A percentile compares a stretch with the other conserved stretches of the same genome.
phyloP scores from a whole-genome alignment of 208 protist species.

The Trichomonas gallinae region DNA sequence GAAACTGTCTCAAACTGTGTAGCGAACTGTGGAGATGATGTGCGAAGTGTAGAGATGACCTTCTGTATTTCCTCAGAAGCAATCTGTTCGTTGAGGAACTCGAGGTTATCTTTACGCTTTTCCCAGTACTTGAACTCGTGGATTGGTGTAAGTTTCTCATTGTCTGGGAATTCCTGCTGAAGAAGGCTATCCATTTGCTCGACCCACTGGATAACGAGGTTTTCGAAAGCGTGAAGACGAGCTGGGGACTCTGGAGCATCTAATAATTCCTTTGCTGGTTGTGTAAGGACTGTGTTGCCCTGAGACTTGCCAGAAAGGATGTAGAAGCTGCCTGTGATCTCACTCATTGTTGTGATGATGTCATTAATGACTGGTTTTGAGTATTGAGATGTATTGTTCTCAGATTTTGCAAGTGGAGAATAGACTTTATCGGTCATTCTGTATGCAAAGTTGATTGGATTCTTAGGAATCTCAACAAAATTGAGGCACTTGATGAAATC shows the following conservation, averaged over 20 bases:
- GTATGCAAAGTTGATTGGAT: not conserved
- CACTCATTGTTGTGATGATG: slow-evolving; percentile 58
- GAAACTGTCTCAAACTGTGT: not conserved
- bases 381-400: not conserved
- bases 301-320: slow-evolving; percentile 37
- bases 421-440: not conserved
- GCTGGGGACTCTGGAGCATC: slow-evolving; percentile 25
- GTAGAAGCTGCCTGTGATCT: slow-evolving; percentile 33
- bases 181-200: slow-evolving; percentile 38
- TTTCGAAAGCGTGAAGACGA: slow-evolving; percentile 42
- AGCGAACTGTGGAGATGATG: not conserved
- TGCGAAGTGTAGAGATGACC: not conserved
- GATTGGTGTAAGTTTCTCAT: not conserved
- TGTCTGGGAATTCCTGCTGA: slow-evolving; percentile 28
- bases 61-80: not conserved
- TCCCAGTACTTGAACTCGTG: slow-evolving; percentile 12
- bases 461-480: slow-evolving; percentile 15
- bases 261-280: slow-evolving; percentile 34
- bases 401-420: not conserved
- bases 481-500: not conserved
- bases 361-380: slow-evolving; percentile 73
- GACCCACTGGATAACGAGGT: slow-evolving; percentile 39
- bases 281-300: slow-evolving; percentile 42
- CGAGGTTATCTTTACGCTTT: not conserved
- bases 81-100: slow-evolving; percentile 25